Evolutionary conservation across 192 early-diverging fungal genomes (phyloP).

Genomic region (Rhizophagus prolifer): DNA sequence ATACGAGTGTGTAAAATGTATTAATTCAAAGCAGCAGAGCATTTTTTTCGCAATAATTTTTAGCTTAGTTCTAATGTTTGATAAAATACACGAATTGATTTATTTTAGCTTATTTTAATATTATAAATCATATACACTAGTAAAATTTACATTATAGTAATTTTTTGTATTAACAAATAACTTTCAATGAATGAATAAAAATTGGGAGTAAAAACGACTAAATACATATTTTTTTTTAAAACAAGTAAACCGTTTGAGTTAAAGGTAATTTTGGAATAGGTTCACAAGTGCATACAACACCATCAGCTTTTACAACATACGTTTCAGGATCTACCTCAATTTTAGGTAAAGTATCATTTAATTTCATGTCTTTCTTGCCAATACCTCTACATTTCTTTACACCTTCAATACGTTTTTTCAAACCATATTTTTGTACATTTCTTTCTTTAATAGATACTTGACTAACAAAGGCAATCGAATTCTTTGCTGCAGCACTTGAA

Average conservation of each 20-base stretch:
- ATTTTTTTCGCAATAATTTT: too few species aligned
- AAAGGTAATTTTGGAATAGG: constrained; percentile 72
- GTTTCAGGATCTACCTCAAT: constrained; percentile 91
- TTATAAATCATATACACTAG: too few species aligned
- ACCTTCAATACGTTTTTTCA: constrained; percentile 67
- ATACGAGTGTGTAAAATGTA: too few species aligned
- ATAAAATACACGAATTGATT: too few species aligned
- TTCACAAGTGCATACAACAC: constrained; percentile 55
- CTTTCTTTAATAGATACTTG: constrained; percentile 64
- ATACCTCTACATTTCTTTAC: constrained; percentile 78
- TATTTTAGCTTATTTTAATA: too few species aligned
- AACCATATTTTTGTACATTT: constrained; percentile 53
- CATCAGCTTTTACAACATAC: constrained; percentile 83
- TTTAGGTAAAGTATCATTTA: constrained; percentile 75
- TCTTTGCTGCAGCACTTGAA: constrained; percentile 56
- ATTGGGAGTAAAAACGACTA: too few species aligned
- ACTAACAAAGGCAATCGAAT: constrained; percentile 82
- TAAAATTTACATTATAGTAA: too few species aligned
- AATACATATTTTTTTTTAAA: constrained; percentile 37
- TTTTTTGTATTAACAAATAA: too few species aligned
- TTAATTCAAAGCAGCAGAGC: too few species aligned
- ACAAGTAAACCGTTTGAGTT: constrained; percentile 66
- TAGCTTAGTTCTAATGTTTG: too few species aligned
- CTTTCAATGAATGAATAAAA: too few species aligned
- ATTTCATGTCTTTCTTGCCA: constrained; percentile 84